Conservation (phyloP, 1,284 basidiomycete species). For the Trichosporon asahii region DNA sequence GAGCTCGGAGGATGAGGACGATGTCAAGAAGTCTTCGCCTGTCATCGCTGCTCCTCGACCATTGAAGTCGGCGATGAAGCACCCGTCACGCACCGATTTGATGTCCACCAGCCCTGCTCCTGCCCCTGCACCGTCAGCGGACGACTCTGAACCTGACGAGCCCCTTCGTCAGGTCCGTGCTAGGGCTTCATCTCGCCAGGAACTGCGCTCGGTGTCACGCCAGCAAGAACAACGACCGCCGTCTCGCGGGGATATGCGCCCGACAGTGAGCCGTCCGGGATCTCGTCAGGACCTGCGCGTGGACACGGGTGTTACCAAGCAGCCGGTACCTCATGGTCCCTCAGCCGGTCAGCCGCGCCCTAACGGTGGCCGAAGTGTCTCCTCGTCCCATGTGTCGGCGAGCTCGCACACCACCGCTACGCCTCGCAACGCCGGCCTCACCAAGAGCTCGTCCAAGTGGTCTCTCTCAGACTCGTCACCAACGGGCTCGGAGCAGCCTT, state of each 20-base stretch:
- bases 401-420: constrained; percentile 12
- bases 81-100: background rate
- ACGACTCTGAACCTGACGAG: constrained; percentile 1
- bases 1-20: constrained; percentile 26
- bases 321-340: background rate
- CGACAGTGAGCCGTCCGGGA: background rate
- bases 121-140: background rate
- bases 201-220: background rate
- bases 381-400: background rate
- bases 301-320: background rate
- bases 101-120: background rate
- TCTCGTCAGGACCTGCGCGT: constrained; percentile 1
- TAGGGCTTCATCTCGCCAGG: background rate
- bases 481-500: constrained; percentile 9
- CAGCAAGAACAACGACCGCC: constrained; percentile 3
- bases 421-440: background rate
- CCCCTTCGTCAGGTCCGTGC: constrained; percentile 13
- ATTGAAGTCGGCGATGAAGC: background rate
- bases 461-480: constrained; percentile 20
- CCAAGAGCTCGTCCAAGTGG: constrained; percentile 23
- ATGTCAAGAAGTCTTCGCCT: constrained; percentile 10
- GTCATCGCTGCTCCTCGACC: constrained; percentile 1
- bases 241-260: background rate
- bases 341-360: background rate
- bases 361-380: background rate